Conservation (phyloP, 208 protist genomes). For the Histomonas meleagridis region DNA sequence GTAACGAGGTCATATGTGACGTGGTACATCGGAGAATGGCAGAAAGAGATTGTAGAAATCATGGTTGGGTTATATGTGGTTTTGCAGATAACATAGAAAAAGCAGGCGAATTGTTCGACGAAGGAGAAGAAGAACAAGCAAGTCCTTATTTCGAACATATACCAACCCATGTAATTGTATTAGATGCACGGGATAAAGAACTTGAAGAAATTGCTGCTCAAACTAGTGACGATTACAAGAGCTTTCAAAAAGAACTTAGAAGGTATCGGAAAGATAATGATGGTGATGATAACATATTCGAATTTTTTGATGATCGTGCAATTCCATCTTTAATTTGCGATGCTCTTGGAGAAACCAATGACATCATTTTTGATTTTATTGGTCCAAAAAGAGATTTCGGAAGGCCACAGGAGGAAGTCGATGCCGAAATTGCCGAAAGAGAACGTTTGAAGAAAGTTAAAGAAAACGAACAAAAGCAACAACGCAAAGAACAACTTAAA, state of each 20-base stretch:
- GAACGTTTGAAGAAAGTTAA: not conserved
- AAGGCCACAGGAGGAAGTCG: not conserved
- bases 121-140: conserved; percentile 27
- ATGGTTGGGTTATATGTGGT: conserved; percentile 24
- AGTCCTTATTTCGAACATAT: conserved; percentile 21
- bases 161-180: not conserved
- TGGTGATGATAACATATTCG: not conserved
- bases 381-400: not conserved
- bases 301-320: conserved; percentile 15
- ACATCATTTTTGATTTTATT: not conserved
- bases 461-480: not conserved
- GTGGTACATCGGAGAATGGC: conserved; percentile 4
- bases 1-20: not conserved
- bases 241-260: not conserved
- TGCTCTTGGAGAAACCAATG: not conserved
- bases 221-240: not conserved
- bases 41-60: not conserved
- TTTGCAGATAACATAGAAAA: not conserved
- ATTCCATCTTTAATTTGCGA: not conserved
- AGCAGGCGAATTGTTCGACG: not conserved
- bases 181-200: not conserved
- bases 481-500: not conserved
- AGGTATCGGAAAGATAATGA: not conserved
- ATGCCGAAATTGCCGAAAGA: not conserved
- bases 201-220: not conserved